Evolutionary conservation across 306 rosid genomes (phyloP).

Genomic region (Calophaca sinica): DNA sequence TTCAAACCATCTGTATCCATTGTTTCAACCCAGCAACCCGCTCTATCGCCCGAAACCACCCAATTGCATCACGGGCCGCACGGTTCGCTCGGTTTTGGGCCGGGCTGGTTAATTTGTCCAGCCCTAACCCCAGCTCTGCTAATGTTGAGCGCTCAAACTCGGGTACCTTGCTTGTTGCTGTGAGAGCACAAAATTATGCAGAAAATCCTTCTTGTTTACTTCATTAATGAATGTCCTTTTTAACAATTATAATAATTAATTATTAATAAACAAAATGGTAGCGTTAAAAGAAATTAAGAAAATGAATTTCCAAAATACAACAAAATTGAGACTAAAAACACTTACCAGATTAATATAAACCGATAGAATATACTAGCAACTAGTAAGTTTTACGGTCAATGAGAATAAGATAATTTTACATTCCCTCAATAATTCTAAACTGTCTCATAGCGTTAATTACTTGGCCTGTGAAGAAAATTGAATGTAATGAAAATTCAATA

Average conservation of each 20-base stretch:
- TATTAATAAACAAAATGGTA: not conserved
- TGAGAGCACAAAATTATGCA: too few species aligned
- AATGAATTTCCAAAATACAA: not conserved
- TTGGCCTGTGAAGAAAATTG: conserved; percentile 2
- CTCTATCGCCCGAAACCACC: too few species aligned
- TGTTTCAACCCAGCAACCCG: too few species aligned
- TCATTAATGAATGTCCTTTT: not conserved
- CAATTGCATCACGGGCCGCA: too few species aligned
- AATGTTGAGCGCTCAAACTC: too few species aligned
- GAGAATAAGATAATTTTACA: not conserved
- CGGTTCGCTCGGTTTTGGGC: too few species aligned
- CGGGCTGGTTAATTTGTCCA: too few species aligned
- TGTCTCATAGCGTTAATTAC: conserved; percentile 1
- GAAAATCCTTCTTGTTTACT: not conserved
- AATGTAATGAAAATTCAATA: conserved; percentile 32
- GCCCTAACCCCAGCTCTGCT: too few species aligned
- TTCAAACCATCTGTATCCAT: too few species aligned
- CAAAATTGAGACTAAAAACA: not conserved
- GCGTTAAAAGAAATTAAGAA: not conserved
- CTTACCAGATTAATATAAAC: not conserved
- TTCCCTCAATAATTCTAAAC: not conserved
- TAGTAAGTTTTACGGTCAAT: not conserved
- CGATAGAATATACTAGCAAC: not conserved
- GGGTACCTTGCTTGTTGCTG: too few species aligned
- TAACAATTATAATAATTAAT: too few species aligned